phyloP scores from a whole-genome alignment of 768 basidiomycete species.

The Boletus fagicola region DNA sequence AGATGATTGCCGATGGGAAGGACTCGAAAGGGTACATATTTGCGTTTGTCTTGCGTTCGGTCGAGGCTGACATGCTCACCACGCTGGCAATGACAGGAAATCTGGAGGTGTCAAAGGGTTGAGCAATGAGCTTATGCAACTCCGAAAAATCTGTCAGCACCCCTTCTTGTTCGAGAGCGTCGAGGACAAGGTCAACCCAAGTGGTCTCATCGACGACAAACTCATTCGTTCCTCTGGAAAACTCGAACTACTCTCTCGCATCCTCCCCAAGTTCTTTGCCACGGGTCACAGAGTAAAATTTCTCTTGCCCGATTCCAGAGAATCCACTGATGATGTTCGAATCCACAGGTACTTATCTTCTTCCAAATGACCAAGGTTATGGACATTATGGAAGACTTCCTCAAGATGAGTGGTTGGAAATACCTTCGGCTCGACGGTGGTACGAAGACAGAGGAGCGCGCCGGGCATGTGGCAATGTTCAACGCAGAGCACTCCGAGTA shows the following conservation, averaged over 20 bases:
- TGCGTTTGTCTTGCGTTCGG: not conserved
- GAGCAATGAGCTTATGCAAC: constrained; percentile 95
- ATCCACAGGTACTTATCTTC: constrained; percentile 85
- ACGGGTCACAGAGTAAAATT: constrained; percentile 80
- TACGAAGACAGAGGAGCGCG: constrained; percentile 94
- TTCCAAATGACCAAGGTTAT: constrained; percentile 99
- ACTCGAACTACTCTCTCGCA: constrained; percentile 85
- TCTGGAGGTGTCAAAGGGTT: constrained; percentile 79
- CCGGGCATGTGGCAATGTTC: constrained; percentile 79
- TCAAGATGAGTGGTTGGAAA: constrained; percentile 83
- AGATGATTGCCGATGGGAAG: constrained; percentile 89
- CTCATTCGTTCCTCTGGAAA: constrained; percentile 89
- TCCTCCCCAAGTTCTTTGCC: constrained; percentile 92
- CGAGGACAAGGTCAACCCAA: constrained; percentile 89
- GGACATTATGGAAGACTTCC: constrained; percentile 96
- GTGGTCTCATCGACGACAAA: constrained; percentile 77
- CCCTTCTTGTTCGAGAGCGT: constrained; percentile 96
- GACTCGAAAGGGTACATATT: constrained; percentile 65
- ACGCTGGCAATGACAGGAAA: constrained; percentile 44
- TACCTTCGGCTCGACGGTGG: constrained; percentile 94
- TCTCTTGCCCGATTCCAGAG: not conserved
- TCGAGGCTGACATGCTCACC: constrained; percentile 6
- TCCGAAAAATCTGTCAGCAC: constrained; percentile 97
- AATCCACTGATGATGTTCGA: constrained; percentile 3
- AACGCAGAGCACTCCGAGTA: constrained; percentile 88